Evolutionary conservation across 371 early-diverging fungal species (phyloP).

Genomic region (Vittaforma corneae): DNA sequence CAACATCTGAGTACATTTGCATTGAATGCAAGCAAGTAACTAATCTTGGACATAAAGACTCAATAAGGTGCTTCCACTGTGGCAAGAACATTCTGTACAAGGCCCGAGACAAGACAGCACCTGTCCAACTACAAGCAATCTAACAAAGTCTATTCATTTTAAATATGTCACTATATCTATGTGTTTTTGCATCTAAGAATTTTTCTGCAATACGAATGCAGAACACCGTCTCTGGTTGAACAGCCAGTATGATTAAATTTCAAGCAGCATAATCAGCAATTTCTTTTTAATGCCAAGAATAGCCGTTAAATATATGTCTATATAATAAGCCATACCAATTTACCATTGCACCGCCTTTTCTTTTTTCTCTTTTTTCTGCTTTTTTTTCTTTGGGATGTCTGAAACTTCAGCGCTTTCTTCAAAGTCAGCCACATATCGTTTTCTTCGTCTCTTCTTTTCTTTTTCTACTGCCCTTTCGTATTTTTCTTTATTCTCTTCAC

Average conservation of each 20-base stretch:
- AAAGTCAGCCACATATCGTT: slow-evolving; percentile 50
- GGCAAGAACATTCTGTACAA: slow-evolving; percentile 23
- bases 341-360: neutral
- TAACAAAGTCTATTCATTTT: slow-evolving; percentile 18
- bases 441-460: slow-evolving; percentile 56
- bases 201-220: too few species aligned
- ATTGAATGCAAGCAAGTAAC: slow-evolving; percentile 3
- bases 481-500: slow-evolving; percentile 70
- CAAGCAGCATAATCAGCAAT: neutral
- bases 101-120: neutral
- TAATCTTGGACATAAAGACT: slow-evolving; percentile 8
- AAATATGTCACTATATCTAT: too few species aligned
- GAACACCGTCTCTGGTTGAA: too few species aligned
- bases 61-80: slow-evolving; percentile 24
- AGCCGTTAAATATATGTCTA: neutral
- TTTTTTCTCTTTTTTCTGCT: slow-evolving; percentile 15
- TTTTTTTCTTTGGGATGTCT: slow-evolving; percentile 8
- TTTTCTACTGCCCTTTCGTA: slow-evolving; percentile 27
- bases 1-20: slow-evolving; percentile 6
- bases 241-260: too few species aligned
- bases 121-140: slow-evolving; percentile 12
- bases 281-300: neutral
- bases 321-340: neutral
- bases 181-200: too few species aligned
- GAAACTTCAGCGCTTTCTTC: slow-evolving; percentile 43